Evolutionary conservation across 345 rosid species (phyloP), one percentile per base, ranked within the genome.

Genomic region (Passiflora organensis): DNA sequence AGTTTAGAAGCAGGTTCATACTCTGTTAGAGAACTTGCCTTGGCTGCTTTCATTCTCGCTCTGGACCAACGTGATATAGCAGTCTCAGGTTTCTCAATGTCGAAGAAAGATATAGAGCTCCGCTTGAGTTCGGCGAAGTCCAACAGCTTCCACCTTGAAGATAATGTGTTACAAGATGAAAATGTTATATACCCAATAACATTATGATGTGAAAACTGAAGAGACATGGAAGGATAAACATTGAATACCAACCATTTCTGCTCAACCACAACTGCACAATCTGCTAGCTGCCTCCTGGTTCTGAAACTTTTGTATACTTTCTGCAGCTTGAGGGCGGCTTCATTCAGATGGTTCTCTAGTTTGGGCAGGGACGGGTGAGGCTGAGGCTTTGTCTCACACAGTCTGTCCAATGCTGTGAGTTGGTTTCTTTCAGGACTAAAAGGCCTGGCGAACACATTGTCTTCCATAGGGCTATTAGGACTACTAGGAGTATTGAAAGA

Each of bases 241-340:
- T 13, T 50, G 12, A 52, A 17, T 22, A 75, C 79, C 6, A 58
- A 88, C 96, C 98, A 91, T 91, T 85, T 82, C 63, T 91, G 96
- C 75, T 91, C 98, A 47, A 74, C 98, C 12, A 84, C 69, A 57
- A 91, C 95, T 12, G 95, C 98, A 53, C 96, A 88, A 73, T 91
- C 96, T 43, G 98, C 96, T 36, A 91, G 76, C 78, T 75, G 82
- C 66, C 98, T 79, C 58, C 96, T 78, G 24, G 93, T 91, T 56
- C 98, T 75, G 63, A 91, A 91, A 64, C 96, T 91, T 66, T 81
- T 86, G 58, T 91, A 91, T 28, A 91, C 96, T 61, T 86, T 91
- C 78, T 91, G 96, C 76, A 91, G 69, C 83, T 65, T 83, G 15
- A 81, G 45, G 14, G 95, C 96, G 34, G 96, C 98, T 51, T 79